These are phyloP conservation scores for Auricularia sp. DNA, from an alignment of 768 basidiomycete genomes.

Conservation along the genomic window DNA sequence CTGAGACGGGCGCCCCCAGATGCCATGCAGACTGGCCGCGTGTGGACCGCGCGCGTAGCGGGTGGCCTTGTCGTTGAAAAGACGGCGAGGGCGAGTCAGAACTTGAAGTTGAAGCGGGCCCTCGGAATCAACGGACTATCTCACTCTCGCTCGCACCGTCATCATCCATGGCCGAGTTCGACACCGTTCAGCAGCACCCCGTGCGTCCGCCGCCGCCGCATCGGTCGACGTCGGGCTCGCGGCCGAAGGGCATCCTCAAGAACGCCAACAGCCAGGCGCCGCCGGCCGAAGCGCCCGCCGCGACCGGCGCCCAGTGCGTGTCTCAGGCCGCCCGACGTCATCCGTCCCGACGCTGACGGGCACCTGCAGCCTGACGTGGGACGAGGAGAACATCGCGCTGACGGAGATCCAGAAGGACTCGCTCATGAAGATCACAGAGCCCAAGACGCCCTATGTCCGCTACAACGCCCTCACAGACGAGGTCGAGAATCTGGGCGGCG, in stretches of 20 bases:
- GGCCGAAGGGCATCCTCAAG: slow-evolving; percentile 86
- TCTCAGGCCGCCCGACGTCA: background rate
- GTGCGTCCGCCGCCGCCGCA: slow-evolving; percentile 36
- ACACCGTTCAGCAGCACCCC: background rate
- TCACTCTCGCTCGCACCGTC: no score
- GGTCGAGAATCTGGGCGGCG: slow-evolving; percentile 62
- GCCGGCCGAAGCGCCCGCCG: background rate
- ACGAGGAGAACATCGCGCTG: slow-evolving; percentile 84
- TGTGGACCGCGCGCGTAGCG: no score
- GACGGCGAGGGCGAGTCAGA: no score
- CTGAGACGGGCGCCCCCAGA: no score
- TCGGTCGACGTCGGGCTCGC: slow-evolving; percentile 56
- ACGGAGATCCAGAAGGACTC: slow-evolving; percentile 94
- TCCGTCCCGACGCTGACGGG: background rate
- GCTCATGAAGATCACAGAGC: slow-evolving; percentile 97
- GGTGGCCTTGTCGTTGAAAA: no score
- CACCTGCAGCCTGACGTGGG: slow-evolving; percentile 74
- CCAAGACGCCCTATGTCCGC: slow-evolving; percentile 92
- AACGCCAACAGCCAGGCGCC: slow-evolving; percentile 34
- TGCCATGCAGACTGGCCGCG: no score
- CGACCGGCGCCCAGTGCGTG: slow-evolving; percentile 2
- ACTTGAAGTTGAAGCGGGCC: no score
- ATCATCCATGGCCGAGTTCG: background rate
- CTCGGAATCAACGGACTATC: no score
- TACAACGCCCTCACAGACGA: slow-evolving; percentile 83